Conservation (phyloP, 352 stramenopile species). For the Phytophthora palmivora region DNA sequence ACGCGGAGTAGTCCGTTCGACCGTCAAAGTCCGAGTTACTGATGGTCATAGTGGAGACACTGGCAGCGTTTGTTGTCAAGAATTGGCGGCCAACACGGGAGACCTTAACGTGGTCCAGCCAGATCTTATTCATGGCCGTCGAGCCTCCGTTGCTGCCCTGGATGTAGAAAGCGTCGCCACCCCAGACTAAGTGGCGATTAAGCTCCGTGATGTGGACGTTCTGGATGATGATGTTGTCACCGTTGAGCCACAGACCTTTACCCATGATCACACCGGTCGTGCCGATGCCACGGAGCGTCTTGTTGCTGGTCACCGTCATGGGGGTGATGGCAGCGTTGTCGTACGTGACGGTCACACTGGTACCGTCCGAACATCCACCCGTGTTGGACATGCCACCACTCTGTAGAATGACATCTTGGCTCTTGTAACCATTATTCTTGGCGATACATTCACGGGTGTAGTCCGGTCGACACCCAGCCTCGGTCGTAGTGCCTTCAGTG, state of each 20-base stretch:
- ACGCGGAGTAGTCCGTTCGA: no score
- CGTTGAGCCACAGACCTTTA: no score
- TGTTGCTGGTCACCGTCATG: no score
- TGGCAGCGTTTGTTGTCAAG: slow-evolving; percentile 37
- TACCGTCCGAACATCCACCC: no score
- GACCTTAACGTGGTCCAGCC: slow-evolving; percentile 55
- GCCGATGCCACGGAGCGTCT: no score
- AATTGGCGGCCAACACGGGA: slow-evolving; percentile 26
- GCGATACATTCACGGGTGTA: slow-evolving; percentile 38
- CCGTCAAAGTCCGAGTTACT: slow-evolving; percentile 60
- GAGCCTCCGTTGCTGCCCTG: slow-evolving; percentile 29
- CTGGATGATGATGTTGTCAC: no score
- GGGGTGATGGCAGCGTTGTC: no score
- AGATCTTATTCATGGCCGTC: slow-evolving; percentile 43
- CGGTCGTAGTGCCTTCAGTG: slow-evolving; percentile 49
- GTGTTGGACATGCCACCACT: slow-evolving; percentile 32
- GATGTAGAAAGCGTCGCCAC: slow-evolving; percentile 32
- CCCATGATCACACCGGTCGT: no score
- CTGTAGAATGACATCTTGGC: slow-evolving; percentile 46
- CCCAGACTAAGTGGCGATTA: slow-evolving; percentile 36
- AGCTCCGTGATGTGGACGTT: no score
- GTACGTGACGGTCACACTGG: no score
- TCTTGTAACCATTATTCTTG: slow-evolving; percentile 52
- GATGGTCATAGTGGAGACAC: slow-evolving; percentile 45
- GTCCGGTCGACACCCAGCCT: slow-evolving; percentile 45